These are phyloP conservation scores for Aspergillus japonicus DNA, from an alignment of 2,329 filamentous ascomycete genomes.

Conservation along the genomic window DNA sequence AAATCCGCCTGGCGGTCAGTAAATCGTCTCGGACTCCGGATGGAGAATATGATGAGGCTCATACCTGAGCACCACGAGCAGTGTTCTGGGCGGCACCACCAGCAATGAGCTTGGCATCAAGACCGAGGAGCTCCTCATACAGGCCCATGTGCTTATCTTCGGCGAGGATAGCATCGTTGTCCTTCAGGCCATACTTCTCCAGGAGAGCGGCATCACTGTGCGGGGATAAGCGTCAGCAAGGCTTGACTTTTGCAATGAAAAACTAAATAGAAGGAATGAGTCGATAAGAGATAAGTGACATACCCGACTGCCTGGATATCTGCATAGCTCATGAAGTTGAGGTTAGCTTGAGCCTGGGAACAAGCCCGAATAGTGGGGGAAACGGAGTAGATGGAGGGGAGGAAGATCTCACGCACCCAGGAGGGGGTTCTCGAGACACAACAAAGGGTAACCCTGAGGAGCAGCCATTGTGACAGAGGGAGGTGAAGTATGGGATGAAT, in stretches of 20 bases:
- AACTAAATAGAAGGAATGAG: neutral
- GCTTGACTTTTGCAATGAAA: neutral
- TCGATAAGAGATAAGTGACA: slow-evolving; percentile 22
- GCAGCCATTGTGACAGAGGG: slow-evolving; percentile 62
- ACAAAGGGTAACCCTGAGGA: slow-evolving; percentile 77
- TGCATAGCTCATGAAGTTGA: slow-evolving; percentile 33
- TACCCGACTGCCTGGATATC: slow-evolving; percentile 84
- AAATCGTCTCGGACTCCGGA: neutral
- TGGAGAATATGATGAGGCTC: neutral
- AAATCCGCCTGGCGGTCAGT: slow-evolving; percentile 15
- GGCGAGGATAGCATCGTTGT: slow-evolving; percentile 96
- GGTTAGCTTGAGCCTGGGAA: slow-evolving; percentile 27
- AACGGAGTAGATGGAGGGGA: neutral
- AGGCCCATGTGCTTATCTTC: slow-evolving; percentile 85
- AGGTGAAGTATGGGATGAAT: slow-evolving; percentile 7
- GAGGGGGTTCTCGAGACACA: slow-evolving; percentile 96
- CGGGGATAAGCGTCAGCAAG: slow-evolving; percentile 2
- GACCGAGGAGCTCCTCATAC: slow-evolving; percentile 84
- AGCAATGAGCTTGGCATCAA: slow-evolving; percentile 89
- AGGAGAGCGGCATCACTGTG: slow-evolving; percentile 77
- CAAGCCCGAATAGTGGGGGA: neutral
- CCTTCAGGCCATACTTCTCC: slow-evolving; percentile 88
- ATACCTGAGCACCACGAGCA: slow-evolving; percentile 80
- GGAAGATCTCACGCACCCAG: slow-evolving; percentile 59
- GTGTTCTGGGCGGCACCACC: slow-evolving; percentile 98